phyloP scores from a whole-genome alignment of 306 rosid species.

The Trifolium dubium region DNA sequence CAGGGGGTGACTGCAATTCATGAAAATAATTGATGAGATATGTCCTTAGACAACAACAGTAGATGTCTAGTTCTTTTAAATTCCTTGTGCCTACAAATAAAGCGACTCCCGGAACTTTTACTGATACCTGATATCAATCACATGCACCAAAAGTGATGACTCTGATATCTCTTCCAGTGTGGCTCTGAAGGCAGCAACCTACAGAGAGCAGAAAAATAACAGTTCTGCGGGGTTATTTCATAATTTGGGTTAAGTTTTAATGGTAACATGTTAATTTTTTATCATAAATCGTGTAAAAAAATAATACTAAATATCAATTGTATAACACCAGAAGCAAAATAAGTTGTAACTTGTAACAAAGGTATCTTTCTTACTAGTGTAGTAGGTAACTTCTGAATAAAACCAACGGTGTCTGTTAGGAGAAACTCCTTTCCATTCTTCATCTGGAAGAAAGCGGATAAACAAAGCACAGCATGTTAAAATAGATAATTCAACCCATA shows the following conservation, averaged over 20 bases:
- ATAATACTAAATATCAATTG: conserved; percentile 13
- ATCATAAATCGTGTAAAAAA: conserved; percentile 28
- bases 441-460: conserved; percentile 59
- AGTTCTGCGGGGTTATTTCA: conserved; percentile 24
- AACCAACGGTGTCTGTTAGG: conserved; percentile 94
- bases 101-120: conserved; percentile 35
- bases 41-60: conserved; percentile 14
- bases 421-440: conserved; percentile 96
- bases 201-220: conserved; percentile 35
- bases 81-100: conserved; percentile 22
- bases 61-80: conserved; percentile 5
- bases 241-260: conserved; percentile 1
- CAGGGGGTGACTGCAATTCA: conserved; percentile 83
- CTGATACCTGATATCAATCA: conserved; percentile 80
- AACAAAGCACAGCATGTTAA: conserved; percentile 40
- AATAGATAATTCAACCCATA: conserved; percentile 28
- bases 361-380: conserved; percentile 69
- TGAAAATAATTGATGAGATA: conserved; percentile 46
- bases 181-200: conserved; percentile 99
- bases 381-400: conserved; percentile 97
- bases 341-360: conserved; percentile 27
- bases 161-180: conserved; percentile 97
- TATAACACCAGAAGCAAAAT: conserved; percentile 30
- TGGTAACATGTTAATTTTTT: conserved; percentile 21
- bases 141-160: conserved; percentile 86